phyloP scores from a whole-genome alignment of 2,329 filamentous ascomycete genomes.

The Thielaviopsis cerberus region DNA sequence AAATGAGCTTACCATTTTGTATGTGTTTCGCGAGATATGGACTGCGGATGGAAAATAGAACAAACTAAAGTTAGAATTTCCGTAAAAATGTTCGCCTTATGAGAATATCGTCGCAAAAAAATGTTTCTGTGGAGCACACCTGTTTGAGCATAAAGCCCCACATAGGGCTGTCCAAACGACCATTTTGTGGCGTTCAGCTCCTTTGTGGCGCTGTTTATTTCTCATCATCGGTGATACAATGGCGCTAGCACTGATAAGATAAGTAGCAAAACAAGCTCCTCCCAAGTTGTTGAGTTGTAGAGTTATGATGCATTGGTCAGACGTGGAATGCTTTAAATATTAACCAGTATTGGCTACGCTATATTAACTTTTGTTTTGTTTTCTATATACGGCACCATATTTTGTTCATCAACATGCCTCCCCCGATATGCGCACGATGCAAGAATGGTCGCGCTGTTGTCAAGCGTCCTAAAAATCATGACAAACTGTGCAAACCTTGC shows the following conservation, averaged over 20 bases:
- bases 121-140: neutral
- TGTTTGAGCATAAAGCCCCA: neutral
- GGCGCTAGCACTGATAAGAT: neutral
- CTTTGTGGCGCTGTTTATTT: neutral
- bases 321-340: neutral
- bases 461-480: slow-evolving; percentile 82
- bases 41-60: slow-evolving; percentile 4
- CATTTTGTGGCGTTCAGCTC: neutral
- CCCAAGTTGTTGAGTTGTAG: neutral
- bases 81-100: neutral
- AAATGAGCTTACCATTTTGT: slow-evolving; percentile 25
- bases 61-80: neutral
- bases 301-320: neutral
- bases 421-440: slow-evolving; percentile 58
- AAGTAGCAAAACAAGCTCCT: no score
- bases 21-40: slow-evolving; percentile 13
- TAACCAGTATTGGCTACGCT: neutral
- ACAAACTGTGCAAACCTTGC: slow-evolving; percentile 79
- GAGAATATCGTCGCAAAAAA: slow-evolving; percentile 2
- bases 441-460: slow-evolving; percentile 64
- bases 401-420: slow-evolving; percentile 44
- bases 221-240: neutral
- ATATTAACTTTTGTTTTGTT: neutral
- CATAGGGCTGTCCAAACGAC: neutral
- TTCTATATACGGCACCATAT: neutral